Evolutionary conservation across 345 rosid genomes (phyloP).

Genomic region (Lumnitzera littorea): DNA sequence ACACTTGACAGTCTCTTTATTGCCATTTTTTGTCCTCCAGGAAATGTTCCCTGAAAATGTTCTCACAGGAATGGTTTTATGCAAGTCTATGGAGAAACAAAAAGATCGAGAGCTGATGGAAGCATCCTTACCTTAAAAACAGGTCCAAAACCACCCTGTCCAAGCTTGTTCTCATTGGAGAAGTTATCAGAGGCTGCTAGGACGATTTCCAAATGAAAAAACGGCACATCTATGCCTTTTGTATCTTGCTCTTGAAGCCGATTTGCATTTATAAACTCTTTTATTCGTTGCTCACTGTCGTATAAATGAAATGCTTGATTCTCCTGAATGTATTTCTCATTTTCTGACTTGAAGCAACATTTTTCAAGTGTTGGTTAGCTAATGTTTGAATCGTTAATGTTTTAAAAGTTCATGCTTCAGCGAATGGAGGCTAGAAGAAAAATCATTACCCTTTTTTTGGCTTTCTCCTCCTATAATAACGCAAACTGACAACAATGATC

Average conservation of each 20-base stretch:
- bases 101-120: neutral
- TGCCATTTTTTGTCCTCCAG: constrained; percentile 45
- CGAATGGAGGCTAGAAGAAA: no score
- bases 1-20: constrained; percentile 49
- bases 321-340: constrained; percentile 1
- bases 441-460: no score
- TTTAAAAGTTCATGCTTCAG: neutral
- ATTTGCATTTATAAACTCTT: constrained; percentile 19
- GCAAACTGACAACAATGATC: no score
- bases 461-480: no score
- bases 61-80: no score
- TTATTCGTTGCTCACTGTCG: constrained; percentile 20
- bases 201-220: constrained; percentile 29
- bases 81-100: neutral
- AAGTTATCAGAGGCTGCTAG: constrained; percentile 41
- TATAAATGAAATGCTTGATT: constrained; percentile 14
- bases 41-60: constrained; percentile 29
- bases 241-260: constrained; percentile 26
- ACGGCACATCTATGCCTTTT: constrained; percentile 37
- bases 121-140: constrained; percentile 39
- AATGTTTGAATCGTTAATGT: neutral
- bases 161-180: constrained; percentile 39
- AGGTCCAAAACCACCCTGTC: constrained; percentile 58
- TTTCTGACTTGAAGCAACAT: constrained; percentile 12
- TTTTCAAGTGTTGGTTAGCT: neutral